Percentiles rank a stretch among this genome's conserved stretches.
Conservation (phyloP, 768 basidiomycete genomes). For the Boletus barrowsii region DNA sequence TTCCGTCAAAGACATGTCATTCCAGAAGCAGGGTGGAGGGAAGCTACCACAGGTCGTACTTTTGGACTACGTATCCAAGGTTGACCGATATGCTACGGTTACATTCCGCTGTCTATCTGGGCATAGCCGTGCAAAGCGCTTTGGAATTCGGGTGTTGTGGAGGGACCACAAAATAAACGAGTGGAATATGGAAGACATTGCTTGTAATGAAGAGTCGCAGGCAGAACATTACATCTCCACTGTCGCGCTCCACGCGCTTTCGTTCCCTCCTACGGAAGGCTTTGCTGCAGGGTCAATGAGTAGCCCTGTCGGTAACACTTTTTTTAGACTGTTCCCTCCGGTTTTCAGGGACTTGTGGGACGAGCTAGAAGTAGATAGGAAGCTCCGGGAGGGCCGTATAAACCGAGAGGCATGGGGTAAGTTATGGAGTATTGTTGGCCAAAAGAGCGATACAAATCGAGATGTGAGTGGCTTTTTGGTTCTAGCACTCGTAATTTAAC, state of each 20-base stretch:
- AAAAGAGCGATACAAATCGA: slow-evolving; percentile 45
- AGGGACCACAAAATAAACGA: slow-evolving; percentile 53
- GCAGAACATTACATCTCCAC: slow-evolving; percentile 91
- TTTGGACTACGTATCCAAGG: slow-evolving; percentile 61
- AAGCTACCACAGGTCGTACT: slow-evolving; percentile 76
- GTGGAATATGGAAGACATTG: slow-evolving; percentile 84
- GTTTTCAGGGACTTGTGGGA: slow-evolving; percentile 90
- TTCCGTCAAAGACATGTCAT: slow-evolving; percentile 63
- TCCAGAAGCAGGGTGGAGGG: slow-evolving; percentile 83
- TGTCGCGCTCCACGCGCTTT: slow-evolving; percentile 77
- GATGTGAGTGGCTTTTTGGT: slow-evolving; percentile 37
- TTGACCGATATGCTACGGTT: slow-evolving; percentile 73
- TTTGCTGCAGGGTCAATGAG: slow-evolving; percentile 54
- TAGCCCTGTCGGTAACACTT: slow-evolving; percentile 52
- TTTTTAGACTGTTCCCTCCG: slow-evolving; percentile 76
- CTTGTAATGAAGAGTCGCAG: slow-evolving; percentile 72
- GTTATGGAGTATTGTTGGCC: slow-evolving; percentile 58
- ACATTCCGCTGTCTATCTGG: slow-evolving; percentile 66
- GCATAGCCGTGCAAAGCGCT: slow-evolving; percentile 71
- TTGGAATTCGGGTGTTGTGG: slow-evolving; percentile 73
- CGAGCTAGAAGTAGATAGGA: slow-evolving; percentile 70
- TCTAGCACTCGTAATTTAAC: background rate
- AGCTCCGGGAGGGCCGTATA: slow-evolving; percentile 52
- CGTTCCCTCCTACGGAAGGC: slow-evolving; percentile 59
- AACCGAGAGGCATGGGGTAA: slow-evolving; percentile 74